These are phyloP conservation scores for Tuber aestivum DNA, from an alignment of 495 filamentous ascomycete species.

Conservation along the genomic window DNA sequence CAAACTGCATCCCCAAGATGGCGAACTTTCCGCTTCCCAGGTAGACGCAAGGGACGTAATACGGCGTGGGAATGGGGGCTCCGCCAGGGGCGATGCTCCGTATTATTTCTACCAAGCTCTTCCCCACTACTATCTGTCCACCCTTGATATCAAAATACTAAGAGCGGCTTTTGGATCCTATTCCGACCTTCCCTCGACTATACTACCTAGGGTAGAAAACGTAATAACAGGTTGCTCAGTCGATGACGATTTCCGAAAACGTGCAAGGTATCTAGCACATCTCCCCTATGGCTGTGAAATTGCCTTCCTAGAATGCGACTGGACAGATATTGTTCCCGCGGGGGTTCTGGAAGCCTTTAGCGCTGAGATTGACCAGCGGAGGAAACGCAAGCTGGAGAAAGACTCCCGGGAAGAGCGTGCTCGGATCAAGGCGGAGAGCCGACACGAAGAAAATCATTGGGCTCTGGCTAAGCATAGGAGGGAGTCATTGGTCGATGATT, in stretches of 20 bases:
- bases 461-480: neutral
- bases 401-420: constrained; percentile 85
- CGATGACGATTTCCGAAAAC: constrained; percentile 79
- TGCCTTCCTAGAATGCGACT: constrained; percentile 91
- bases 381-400: constrained; percentile 78
- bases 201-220: constrained; percentile 85
- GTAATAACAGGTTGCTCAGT: constrained; percentile 86
- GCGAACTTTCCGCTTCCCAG: constrained; percentile 46
- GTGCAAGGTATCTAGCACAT: constrained; percentile 85
- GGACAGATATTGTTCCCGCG: constrained; percentile 78
- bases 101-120: constrained; percentile 90
- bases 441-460: neutral
- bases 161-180: constrained; percentile 85
- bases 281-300: constrained; percentile 90
- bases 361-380: constrained; percentile 67
- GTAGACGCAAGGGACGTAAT: constrained; percentile 31
- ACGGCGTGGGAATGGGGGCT: neutral
- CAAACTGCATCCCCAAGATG: constrained; percentile 33
- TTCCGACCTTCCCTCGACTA: constrained; percentile 74
- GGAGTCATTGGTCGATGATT: neutral
- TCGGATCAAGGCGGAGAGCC: constrained; percentile 70
- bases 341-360: constrained; percentile 70
- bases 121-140: constrained; percentile 85
- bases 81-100: constrained; percentile 42
- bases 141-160: constrained; percentile 91